Evolutionary conservation across 1,139 yeast species (phyloP).

Genomic region (Pichia sp.): DNA sequence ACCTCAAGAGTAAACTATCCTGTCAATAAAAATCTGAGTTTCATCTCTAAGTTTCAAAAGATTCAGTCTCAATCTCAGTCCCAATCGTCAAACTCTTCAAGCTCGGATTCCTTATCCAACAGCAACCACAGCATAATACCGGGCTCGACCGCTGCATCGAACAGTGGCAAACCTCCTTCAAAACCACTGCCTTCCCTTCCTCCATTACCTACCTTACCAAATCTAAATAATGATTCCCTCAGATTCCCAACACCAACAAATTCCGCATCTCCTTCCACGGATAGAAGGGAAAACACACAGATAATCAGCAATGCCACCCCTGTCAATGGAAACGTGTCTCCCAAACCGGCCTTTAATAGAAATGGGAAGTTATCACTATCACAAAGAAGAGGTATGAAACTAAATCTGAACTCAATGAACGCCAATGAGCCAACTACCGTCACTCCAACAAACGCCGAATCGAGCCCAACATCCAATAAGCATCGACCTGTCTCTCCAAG

Average conservation of each 20-base stretch:
- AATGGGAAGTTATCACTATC: slow-evolving; percentile 42
- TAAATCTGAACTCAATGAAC: slow-evolving; percentile 39
- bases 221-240: neutral
- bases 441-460: too few relatives aligned
- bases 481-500: neutral
- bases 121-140: too few relatives aligned
- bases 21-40: slow-evolving; percentile 10
- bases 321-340: neutral
- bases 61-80: slow-evolving; percentile 13
- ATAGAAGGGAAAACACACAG: neutral
- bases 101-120: slow-evolving; percentile 2
- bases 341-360: neutral
- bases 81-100: slow-evolving; percentile 5
- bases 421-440: slow-evolving; percentile 7
- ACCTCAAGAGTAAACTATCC: slow-evolving; percentile 10
- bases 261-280: neutral
- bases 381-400: slow-evolving; percentile 58
- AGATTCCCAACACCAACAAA: neutral
- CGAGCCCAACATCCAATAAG: slow-evolving; percentile 7
- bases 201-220: neutral
- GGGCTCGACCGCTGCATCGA: too few relatives aligned
- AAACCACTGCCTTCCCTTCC: slow-evolving; percentile 6
- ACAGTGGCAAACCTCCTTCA: slow-evolving; percentile 4
- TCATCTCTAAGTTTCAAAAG: slow-evolving; percentile 13
- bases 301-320: neutral